Evolutionary conservation across 169 alveolate species (phyloP).

Genomic region (Plasmodium falciparum): DNA sequence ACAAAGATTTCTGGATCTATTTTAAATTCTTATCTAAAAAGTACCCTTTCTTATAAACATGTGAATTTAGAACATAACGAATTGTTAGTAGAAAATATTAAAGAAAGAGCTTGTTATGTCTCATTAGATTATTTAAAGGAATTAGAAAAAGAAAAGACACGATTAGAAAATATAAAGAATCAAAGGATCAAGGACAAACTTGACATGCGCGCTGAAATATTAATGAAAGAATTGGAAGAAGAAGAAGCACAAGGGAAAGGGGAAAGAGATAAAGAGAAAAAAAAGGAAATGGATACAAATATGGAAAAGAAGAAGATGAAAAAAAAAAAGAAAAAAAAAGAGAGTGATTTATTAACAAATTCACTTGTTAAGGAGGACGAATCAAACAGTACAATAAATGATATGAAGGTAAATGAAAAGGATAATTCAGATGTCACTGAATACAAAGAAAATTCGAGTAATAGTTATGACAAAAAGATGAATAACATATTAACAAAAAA

Average conservation of each 20-base stretch:
- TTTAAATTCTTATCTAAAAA: conserved; percentile 87
- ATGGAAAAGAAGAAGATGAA: background rate
- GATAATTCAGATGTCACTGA: no score
- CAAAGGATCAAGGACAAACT: conserved; percentile 18
- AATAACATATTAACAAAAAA: no score
- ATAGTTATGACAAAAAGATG: no score
- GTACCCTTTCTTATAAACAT: conserved; percentile 84
- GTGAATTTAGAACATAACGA: conserved; percentile 88
- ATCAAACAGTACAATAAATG: no score
- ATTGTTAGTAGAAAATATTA: conserved; percentile 87
- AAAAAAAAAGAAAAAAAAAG: background rate
- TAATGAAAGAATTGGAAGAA: conserved; percentile 19
- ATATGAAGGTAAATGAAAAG: no score
- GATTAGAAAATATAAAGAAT: conserved; percentile 30
- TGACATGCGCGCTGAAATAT: conserved; percentile 12
- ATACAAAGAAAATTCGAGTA: no score
- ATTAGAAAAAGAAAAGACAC: conserved; percentile 27
- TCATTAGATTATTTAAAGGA: conserved; percentile 71
- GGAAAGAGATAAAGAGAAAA: background rate
- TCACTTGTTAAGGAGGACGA: background rate
- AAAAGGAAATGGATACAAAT: background rate
- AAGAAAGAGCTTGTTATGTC: conserved; percentile 80
- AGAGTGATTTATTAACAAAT: background rate
- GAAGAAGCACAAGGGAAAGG: conserved; percentile 1
- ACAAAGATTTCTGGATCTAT: conserved; percentile 85